A percentile compares a stretch with the other conserved stretches of the same genome.
Conservation (phyloP, 805 yeast species). For the Blastobotrys terrestris region DNA sequence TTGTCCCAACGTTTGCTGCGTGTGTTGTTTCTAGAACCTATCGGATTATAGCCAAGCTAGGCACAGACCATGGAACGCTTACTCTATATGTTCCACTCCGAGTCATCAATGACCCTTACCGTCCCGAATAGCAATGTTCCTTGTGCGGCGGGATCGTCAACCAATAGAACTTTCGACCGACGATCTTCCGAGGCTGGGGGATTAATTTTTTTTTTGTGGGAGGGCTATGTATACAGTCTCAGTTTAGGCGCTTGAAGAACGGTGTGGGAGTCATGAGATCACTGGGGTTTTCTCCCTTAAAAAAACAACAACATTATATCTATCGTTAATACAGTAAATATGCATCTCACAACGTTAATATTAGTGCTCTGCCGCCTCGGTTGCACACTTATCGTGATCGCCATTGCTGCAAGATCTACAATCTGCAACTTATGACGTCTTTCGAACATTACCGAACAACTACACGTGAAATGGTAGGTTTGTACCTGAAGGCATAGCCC, state of each 20-base stretch:
- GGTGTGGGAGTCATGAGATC: too few relatives aligned
- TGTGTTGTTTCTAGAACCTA: not conserved
- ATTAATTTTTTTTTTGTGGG: too few relatives aligned
- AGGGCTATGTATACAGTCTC: too few relatives aligned
- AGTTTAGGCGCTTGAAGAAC: too few relatives aligned
- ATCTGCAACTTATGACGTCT: not conserved
- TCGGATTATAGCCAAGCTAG: not conserved
- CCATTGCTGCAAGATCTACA: not conserved
- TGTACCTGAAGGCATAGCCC: not conserved
- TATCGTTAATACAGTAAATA: too few relatives aligned
- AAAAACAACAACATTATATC: too few relatives aligned
- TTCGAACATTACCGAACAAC: not conserved
- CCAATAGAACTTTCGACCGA: not conserved
- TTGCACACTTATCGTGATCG: not conserved
- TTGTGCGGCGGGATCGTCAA: not conserved
- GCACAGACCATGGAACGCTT: not conserved
- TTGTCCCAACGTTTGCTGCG: not conserved
- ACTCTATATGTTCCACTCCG: not conserved
- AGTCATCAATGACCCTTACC: not conserved
- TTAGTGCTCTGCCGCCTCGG: too few relatives aligned
- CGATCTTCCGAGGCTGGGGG: not conserved
- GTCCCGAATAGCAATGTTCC: not conserved
- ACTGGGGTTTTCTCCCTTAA: too few relatives aligned
- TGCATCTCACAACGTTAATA: too few relatives aligned
- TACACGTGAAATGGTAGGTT: not conserved